Percentiles rank a stretch among this genome's conserved stretches.
Evolutionary conservation across 1,284 basidiomycete genomes (phyloP).

Genomic region (Violaceomyces palustris): DNA sequence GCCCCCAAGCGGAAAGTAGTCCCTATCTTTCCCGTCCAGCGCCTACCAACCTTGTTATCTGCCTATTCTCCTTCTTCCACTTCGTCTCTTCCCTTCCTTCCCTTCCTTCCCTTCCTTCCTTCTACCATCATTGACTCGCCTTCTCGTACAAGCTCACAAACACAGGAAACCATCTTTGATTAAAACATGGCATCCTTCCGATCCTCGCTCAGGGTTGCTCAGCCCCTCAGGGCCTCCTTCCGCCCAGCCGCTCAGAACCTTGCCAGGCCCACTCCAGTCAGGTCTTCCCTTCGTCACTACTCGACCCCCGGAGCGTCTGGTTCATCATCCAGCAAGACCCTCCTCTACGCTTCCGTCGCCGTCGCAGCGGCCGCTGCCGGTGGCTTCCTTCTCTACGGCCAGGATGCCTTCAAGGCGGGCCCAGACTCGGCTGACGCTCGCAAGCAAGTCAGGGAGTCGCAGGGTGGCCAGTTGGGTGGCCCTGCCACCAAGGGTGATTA

Average conservation of each 20-base stretch:
- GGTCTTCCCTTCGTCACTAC: constrained; percentile 29
- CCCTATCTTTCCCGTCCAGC: no score
- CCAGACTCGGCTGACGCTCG: constrained; percentile 14
- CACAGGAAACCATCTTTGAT: no score
- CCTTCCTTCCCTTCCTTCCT: no score
- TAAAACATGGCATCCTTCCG: constrained; percentile 32
- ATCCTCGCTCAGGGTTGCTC: constrained; percentile 27
- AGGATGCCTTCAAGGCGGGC: constrained; percentile 28
- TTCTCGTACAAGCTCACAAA: no score
- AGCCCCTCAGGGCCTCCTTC: constrained; percentile 16
- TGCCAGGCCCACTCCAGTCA: constrained; percentile 12
- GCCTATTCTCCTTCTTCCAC: no score
- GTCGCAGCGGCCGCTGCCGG: constrained; percentile 27
- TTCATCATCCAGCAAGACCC: constrained; percentile 23
- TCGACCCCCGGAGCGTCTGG: constrained; percentile 24
- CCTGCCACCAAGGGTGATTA: constrained; percentile 40
- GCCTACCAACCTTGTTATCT: no score
- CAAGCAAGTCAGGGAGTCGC: not conserved
- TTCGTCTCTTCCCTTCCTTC: no score
- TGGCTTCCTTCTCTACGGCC: constrained; percentile 23
- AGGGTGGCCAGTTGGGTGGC: constrained; percentile 1
- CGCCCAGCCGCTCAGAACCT: constrained; percentile 14
- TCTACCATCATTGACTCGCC: no score
- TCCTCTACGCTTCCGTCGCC: constrained; percentile 30
- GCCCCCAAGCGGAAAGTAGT: no score